Evolutionary conservation across 2,329 filamentous ascomycete species (phyloP), one percentile per base, ranked within the genome.

Genomic region (Fusarium sp.): DNA sequence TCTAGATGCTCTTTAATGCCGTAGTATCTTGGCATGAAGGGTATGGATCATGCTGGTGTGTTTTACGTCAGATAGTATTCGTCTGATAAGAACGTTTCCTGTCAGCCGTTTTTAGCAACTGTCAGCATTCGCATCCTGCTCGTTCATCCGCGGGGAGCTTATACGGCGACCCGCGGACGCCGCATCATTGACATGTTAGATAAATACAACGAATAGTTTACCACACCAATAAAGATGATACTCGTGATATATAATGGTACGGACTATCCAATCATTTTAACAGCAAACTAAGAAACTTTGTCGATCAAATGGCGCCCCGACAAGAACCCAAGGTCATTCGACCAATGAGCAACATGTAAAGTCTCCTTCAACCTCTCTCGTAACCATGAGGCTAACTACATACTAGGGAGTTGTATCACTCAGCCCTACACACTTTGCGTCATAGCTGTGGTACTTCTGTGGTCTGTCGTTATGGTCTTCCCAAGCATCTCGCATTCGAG

Each of bases 291-390:
- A 52, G 25, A 9, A 49, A 33, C 33, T 61, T 40, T 1, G 52
- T 8, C 22, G 14, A 37, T 23, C 20, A 33, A 39, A 69, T 69
- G 66, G 46, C 52, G 48, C 23, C 47, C n/a, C 45, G 7, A 37
- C 20, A 46, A 53, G 37, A 64, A 39, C 49, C 47, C 9, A 65
- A 32, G 32, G 33, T 62, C 19, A 57, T 70, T 46, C 67, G 67
- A 45, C 67, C 67, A 60, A 67, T 70, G 67, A 68, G 67, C 54
- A 57, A 70, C 22, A 20, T 65, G 67, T 70, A 70, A 14, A n/a
- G 7, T n/a, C 25, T 30, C 35, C 20, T 15, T 45, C 49, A 53
- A 62, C 45, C 39, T 33, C 25, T 32, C 53, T 37, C 23, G 23
- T 30, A 64, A 19, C 27, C 33, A 30, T 50, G 30, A 35, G 55